Evolutionary conservation across 2,329 filamentous ascomycete genomes (phyloP), one percentile per base, ranked within the genome.

Genomic region (Biscogniauxia marginata): DNA sequence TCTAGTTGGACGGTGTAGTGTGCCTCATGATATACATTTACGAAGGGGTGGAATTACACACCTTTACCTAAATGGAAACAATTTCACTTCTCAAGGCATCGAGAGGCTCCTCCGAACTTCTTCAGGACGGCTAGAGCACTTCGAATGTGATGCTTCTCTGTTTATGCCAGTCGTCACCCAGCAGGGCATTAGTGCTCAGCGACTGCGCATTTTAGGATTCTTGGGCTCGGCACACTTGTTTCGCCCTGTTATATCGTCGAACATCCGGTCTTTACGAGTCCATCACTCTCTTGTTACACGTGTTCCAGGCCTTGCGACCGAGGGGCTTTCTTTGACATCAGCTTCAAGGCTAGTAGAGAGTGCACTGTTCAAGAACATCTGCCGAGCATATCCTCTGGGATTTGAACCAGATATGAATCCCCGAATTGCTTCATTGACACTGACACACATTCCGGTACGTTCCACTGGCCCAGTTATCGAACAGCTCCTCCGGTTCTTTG

Each of bases 221-320:
- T 61, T 80, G 8, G 77, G 78, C 7, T 70, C 72, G 4, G 70
- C 76, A 0, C 74, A 83, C 61, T 60, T 80, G 7, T 78, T 84
- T 53, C 76, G 83, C 0, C 82, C 83, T 0, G 77, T 80, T 0
- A 70, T 81, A 50, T 82, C 80, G 1, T 77, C 79, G 1, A 82
- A 82, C 59, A 71, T 87, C 4, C 77, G 79, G 25, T 72, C 72
- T 1, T 69, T 87, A 1, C 77, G 79, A 11, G 71, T 85, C 5
- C 84, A 87, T 51, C 84, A 87, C 65, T 86, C 84, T 0, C 61
- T 86, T 1, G 76, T 87, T 5, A 87, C 84, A 0, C 75, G 78
- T 44, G 73, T 83, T 7, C 80, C 79, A 1, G 78, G 77, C 0
- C 59, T 84, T 3, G 57, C 72, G 4, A 68, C 73, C 7, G 68